phyloP scores from a whole-genome alignment of 352 stramenopile genomes.

The Globisporangium polare region DNA sequence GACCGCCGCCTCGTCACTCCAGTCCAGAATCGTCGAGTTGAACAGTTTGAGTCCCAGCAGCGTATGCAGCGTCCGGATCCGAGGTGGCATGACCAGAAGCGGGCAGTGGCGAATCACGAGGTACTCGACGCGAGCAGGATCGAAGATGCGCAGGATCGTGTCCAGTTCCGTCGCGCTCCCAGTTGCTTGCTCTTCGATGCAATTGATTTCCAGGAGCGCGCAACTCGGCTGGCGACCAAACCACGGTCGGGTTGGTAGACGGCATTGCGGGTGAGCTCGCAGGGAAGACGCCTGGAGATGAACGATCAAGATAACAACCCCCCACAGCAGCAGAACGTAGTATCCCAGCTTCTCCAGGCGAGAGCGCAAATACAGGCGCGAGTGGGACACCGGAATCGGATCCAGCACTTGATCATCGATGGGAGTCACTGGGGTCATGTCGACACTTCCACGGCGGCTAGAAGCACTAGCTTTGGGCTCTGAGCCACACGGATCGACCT shows the following conservation, averaged over 20 bases:
- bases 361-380: neutral
- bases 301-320: conserved; percentile 9
- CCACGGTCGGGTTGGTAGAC: conserved; percentile 24
- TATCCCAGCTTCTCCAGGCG: conserved; percentile 12
- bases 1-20: conserved; percentile 8
- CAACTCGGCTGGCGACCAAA: conserved; percentile 16
- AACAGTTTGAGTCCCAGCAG: conserved; percentile 24
- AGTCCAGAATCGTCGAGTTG: conserved; percentile 26
- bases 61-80: conserved; percentile 15
- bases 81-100: conserved; percentile 10
- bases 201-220: conserved; percentile 27
- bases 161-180: conserved; percentile 18
- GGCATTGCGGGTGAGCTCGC: conserved; percentile 9
- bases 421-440: neutral
- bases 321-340: conserved; percentile 15
- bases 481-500: too few relatives aligned
- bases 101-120: conserved; percentile 27
- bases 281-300: conserved; percentile 17
- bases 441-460: neutral
- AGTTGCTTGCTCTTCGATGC: conserved; percentile 3
- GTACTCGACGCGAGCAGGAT: conserved; percentile 12
- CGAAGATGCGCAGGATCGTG: conserved; percentile 9
- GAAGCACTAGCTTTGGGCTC: too few relatives aligned
- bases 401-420: neutral
- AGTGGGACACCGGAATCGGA: neutral